Conservation (phyloP, 1,284 basidiomycete genomes). For the Melampsora americana region DNA sequence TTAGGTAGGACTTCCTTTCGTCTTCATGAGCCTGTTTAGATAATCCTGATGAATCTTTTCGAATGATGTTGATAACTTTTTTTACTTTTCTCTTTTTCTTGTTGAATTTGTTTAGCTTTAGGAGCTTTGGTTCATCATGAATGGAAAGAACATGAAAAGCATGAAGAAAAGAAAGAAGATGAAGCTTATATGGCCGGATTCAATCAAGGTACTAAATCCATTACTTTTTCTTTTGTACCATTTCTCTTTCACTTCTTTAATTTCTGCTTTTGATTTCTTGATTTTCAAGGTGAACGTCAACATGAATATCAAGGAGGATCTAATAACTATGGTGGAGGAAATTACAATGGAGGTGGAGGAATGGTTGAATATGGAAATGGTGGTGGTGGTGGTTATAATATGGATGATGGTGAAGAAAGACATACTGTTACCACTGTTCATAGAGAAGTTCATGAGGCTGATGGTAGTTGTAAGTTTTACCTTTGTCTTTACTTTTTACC, state of each 20-base stretch:
- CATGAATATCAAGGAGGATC: background rate
- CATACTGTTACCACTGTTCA: background rate
- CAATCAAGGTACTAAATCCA: constrained; percentile 5
- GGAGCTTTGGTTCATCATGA: constrained; percentile 21
- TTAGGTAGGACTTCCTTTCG: constrained; percentile 15
- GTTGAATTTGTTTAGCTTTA: constrained; percentile 3
- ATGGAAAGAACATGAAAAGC: constrained; percentile 35
- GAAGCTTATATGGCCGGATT: constrained; percentile 15
- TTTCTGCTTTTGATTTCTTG: too few relatives aligned
- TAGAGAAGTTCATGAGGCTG: constrained; percentile 7
- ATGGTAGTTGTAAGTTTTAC: constrained; percentile 20
- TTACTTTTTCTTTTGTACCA: background rate
- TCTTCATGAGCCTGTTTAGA: background rate
- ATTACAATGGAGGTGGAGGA: background rate
- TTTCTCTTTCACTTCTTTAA: too few relatives aligned
- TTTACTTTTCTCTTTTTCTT: background rate
- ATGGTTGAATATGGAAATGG: background rate
- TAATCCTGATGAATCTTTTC: too few relatives aligned
- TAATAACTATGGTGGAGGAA: background rate
- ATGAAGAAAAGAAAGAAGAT: constrained; percentile 11
- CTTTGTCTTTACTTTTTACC: background rate
- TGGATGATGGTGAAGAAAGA: background rate
- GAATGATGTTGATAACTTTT: too few relatives aligned
- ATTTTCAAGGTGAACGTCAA: constrained; percentile 21
- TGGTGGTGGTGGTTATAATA: constrained; percentile 1